Conservation (phyloP, 768 basidiomycete species). For the Mycena vulgaris region DNA sequence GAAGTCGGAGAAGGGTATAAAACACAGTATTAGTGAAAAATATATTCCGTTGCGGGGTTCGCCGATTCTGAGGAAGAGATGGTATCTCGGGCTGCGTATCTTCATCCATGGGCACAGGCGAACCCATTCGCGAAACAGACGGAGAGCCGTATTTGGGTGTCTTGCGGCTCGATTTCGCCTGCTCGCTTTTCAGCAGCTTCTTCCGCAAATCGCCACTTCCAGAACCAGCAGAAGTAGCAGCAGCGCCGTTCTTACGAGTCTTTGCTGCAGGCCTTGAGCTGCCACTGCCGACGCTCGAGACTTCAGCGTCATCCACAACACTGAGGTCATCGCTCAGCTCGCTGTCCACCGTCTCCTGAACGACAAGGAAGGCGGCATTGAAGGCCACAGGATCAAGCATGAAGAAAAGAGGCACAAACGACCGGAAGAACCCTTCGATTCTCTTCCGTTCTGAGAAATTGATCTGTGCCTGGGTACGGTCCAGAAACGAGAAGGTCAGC, state of each 20-base stretch:
- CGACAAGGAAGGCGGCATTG: slow-evolving; percentile 77
- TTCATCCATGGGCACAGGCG: slow-evolving; percentile 69
- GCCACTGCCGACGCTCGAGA: slow-evolving; percentile 57
- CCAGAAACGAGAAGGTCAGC: slow-evolving; percentile 91
- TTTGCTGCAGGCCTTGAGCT: slow-evolving; percentile 55
- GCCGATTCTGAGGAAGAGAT: slow-evolving; percentile 35
- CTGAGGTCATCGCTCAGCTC: slow-evolving; percentile 71
- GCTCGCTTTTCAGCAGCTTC: slow-evolving; percentile 86
- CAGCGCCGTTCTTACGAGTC: slow-evolving; percentile 44
- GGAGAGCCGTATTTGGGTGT: slow-evolving; percentile 68
- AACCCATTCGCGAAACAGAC: slow-evolving; percentile 72
- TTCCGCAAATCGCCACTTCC: slow-evolving; percentile 80
- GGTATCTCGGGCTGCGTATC: slow-evolving; percentile 38
- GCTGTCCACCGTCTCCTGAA: slow-evolving; percentile 68
- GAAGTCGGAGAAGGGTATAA: slow-evolving; percentile 86
- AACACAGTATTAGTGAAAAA: slow-evolving; percentile 94
- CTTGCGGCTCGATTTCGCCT: slow-evolving; percentile 80
- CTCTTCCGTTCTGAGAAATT: slow-evolving; percentile 79
- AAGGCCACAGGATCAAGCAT: slow-evolving; percentile 80
- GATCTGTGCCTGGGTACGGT: slow-evolving; percentile 87
- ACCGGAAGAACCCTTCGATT: slow-evolving; percentile 87
- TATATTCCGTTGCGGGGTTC: slow-evolving; percentile 62
- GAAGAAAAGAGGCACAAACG: slow-evolving; percentile 83
- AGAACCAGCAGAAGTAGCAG: slow-evolving; percentile 40
- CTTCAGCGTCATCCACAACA: slow-evolving; percentile 53